phyloP scores from a whole-genome alignment of 1,284 basidiomycete genomes.

The Abortiporus biennis region DNA sequence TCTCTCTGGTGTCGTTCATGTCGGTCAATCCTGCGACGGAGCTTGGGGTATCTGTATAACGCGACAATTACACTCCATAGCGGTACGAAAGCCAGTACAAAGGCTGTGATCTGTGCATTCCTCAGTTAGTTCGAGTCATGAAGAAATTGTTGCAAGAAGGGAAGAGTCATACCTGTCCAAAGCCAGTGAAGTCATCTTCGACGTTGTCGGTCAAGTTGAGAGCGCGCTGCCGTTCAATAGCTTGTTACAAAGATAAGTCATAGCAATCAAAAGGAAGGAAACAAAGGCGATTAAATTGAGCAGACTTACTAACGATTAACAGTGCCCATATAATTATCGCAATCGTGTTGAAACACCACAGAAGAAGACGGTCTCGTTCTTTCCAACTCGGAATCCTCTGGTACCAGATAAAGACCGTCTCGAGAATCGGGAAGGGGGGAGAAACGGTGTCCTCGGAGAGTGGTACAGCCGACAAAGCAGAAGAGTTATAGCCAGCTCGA shows the following conservation, averaged over 20 bases:
- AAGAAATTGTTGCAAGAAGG: too few relatives aligned
- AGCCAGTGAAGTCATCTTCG: constrained; percentile 21
- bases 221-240: constrained; percentile 19
- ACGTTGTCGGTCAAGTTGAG: constrained; percentile 19
- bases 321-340: constrained; percentile 16
- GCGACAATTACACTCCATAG: constrained; percentile 23
- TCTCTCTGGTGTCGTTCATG: constrained; percentile 9
- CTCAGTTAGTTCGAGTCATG: too few relatives aligned
- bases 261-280: too few relatives aligned
- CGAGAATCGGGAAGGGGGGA: too few relatives aligned
- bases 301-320: neutral
- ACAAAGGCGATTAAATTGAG: neutral
- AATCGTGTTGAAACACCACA: too few relatives aligned
- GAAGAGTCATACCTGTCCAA: constrained; percentile 22
- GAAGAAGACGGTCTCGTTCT: too few relatives aligned
- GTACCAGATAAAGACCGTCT: too few relatives aligned
- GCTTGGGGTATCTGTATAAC: constrained; percentile 20
- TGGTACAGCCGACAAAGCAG: too few relatives aligned
- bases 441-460: too few relatives aligned
- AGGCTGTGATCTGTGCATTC: constrained; percentile 16
- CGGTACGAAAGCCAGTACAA: constrained; percentile 18
- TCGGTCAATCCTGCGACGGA: constrained; percentile 13
- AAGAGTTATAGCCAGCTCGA: too few relatives aligned
- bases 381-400: too few relatives aligned
- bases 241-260: too few relatives aligned